Base-by-base conservation (phyloP, 148 eudicot species). In the Chenopodium berlandieri region DNA sequence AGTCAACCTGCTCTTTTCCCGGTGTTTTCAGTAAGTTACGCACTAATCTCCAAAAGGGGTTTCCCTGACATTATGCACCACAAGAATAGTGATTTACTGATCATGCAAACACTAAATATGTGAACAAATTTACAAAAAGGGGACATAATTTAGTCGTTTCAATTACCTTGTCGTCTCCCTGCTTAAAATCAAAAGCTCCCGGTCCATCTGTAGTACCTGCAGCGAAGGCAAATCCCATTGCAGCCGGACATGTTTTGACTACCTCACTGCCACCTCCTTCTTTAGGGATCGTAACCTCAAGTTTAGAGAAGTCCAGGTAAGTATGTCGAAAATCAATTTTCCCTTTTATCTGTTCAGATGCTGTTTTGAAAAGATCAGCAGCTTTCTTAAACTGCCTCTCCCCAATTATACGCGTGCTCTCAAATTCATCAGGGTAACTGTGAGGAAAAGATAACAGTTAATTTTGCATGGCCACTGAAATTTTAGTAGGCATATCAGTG, bases 171-270 rank as follows among this genome's bases (percentile, higher is more conserved):
- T 89, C 88, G 88, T 95, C 99, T 75, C 99, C 99, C 89, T 95
- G 99, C 81, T 73, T 88, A 85, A 95, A 95, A 83, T 95, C 97
- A 85, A 95, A 95, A 82, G 95, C 99, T 75, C 99, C 99, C 44
- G 99, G 99, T 73, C 98, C 98, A 88, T 95, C 99, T 8, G 99
- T 95, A 34, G 99, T 95, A 83, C 99, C 99, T 50, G 98, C 99
- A 84, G 99, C 99, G 89, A 95, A 95, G 73, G 89, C 97, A 85
- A 93, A 95, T 31, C 99, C 99, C 97, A 94, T 91, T 47, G 98
- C 97, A 71, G 99, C 99, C 66, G 97, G 99, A 77, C 99, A 95
- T 25, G 99, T 95, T 80, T 88, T 92, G 22, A 90, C 94, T 32
- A 79, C 89, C 68, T 89, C 87, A 84, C 22, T 81, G 27, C 89